Base-by-base conservation (phyloP, 2,329 filamentous ascomycete genomes). In the Ceratocystis diversiconidia region DNA sequence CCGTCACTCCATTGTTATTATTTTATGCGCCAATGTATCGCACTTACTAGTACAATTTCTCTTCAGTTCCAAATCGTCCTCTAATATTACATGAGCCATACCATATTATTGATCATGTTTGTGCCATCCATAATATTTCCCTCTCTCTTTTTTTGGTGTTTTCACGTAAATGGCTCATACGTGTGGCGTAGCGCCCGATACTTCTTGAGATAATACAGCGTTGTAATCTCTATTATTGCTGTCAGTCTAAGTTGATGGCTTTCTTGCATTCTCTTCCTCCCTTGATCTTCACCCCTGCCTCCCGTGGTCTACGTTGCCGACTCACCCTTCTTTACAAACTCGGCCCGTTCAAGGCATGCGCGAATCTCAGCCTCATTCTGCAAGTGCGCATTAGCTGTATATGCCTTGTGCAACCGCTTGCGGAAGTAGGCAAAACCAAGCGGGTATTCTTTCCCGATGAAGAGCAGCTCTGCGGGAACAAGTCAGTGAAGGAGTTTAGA, bases 301-400 rank as follows among this genome's bases (percentile, higher is more conserved):
- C 50, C 50, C 5, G 5, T 5, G 3, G 5, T 25, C 50, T n/a
- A 48, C 46, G 46, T 55, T 19, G n/a, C 19, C 36, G 28, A 66
- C 72, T n/a, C 72, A 90, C 90, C 90, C 80, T 95, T 96, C 76
- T 90, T 95, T 3, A 97, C 90, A 75, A 88, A 96, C 70, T 95
- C 84, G 0, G 91, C 92, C 68, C 87, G 80, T 50, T 83, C 80
- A 65, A 99, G 90, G 0, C 85, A 89, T 68, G 85, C 80, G 52
- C 80, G 81, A 62, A 99, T 96, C 71, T 89, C 81, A 6, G 82
- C 83, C 68, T 92, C 87, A 70, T 94, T 85, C 1, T 78, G 80
- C 66, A 96, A 73, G 50, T 80, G 75, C 1, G 86, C 83, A 70
- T 95, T 90, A 60, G 85, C 84, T 70, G 86, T 83, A 76, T 97